Evolutionary conservation across 805 yeast species (phyloP).

Genomic region (Wickerhamomyces rabaulensis): DNA sequence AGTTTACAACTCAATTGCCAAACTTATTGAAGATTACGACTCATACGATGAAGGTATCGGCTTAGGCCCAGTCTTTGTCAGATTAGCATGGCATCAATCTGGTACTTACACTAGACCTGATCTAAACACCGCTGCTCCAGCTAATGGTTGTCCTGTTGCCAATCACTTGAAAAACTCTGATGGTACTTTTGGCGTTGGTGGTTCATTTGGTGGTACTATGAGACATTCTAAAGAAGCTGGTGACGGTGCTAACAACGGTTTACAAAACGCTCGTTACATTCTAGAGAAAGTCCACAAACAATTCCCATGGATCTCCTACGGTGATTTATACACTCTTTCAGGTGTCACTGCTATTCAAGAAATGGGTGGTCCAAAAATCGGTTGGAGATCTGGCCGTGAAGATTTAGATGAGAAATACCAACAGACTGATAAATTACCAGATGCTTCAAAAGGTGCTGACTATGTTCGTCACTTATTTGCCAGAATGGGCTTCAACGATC

Average conservation of each 20-base stretch:
- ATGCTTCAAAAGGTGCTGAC: slow-evolving; percentile 57
- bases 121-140: slow-evolving; percentile 23
- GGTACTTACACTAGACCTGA: slow-evolving; percentile 63
- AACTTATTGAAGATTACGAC: slow-evolving; percentile 47
- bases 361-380: slow-evolving; percentile 70
- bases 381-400: slow-evolving; percentile 80
- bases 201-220: slow-evolving; percentile 70
- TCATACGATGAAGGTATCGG: slow-evolving; percentile 64
- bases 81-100: slow-evolving; percentile 83
- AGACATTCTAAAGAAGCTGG: slow-evolving; percentile 50
- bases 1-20: slow-evolving; percentile 71
- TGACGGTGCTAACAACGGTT: slow-evolving; percentile 46
- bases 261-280: slow-evolving; percentile 45
- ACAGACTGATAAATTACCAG: slow-evolving; percentile 72
- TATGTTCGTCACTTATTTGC: slow-evolving; percentile 62
- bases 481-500: slow-evolving; percentile 63
- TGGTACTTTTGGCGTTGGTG: slow-evolving; percentile 37
- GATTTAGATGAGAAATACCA: slow-evolving; percentile 46
- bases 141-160: slow-evolving; percentile 29
- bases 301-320: slow-evolving; percentile 69
- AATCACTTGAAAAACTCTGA: slow-evolving; percentile 14
- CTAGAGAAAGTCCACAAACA: slow-evolving; percentile 50
- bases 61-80: slow-evolving; percentile 70
- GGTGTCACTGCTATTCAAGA: slow-evolving; percentile 78
- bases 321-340: slow-evolving; percentile 75